Evolutionary conservation across 345 rosid species (phyloP), one percentile per base, ranked within the genome.

Genomic region (Moricandia moricandioides): DNA sequence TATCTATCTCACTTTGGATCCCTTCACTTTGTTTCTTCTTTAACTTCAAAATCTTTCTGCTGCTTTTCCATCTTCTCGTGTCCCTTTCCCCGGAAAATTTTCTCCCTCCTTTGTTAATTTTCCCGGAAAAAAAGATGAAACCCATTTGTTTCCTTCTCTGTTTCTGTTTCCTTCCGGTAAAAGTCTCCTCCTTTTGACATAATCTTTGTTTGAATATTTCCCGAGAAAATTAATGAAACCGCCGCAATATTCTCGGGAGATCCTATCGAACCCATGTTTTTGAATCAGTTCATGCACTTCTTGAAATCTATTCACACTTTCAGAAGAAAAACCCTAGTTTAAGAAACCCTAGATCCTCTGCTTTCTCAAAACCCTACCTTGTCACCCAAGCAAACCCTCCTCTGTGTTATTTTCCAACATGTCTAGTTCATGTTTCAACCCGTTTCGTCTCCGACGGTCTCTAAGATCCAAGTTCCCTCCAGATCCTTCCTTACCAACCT

Each of bases 211-310:
- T 69, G 18, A 47, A 39, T 55, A 33, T 70, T 76, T 55, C 13
- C 61, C 66, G 37, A 43, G 74, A 35, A 57, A 29, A 73, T 86
- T 86, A 88, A 90, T 87, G 94, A 87, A 82, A 83, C 78, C 79
- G 82, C 74, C 70, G 75, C 37, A 57, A 2, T 54, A 31, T 73
- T 78, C 70, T 78, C 68, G 49, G 82, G 69, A 67, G 78, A 59
- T 72, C 57, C 67, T 49, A 14, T 56, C 72, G 85, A 84, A 79
- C 86, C 88, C 90, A 92, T 90, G 97, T 90, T 90, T 84, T 79
- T 89, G 80, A 92, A 95, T 87, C 93, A 86, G 88, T 95, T 92
- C 87, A 90, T 92, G 99, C 96, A 95, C 81, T 95, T 95, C 79
- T 80, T 95, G 37, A 92, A 89, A 86, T 88, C 97, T 66, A 91